phyloP scores from a whole-genome alignment of 2,329 filamentous ascomycete species.

The Aspergillus glaucus region DNA sequence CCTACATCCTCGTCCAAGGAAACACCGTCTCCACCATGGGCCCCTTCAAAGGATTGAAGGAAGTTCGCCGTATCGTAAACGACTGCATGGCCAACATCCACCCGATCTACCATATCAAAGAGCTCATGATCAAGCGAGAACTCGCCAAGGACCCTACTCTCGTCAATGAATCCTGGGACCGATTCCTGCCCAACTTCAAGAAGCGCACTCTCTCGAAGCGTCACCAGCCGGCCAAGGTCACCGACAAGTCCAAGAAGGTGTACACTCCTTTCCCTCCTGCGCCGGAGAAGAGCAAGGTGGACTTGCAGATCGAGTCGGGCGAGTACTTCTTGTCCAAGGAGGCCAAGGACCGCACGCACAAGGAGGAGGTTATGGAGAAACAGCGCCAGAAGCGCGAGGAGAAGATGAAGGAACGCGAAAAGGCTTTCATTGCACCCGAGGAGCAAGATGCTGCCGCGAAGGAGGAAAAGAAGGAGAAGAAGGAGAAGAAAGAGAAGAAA shows the following conservation, averaged over 20 bases:
- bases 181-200: conserved; percentile 96
- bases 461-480: conserved; percentile 38
- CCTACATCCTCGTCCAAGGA: conserved; percentile 91
- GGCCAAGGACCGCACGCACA: conserved; percentile 76
- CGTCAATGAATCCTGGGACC: conserved; percentile 84
- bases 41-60: conserved; percentile 85
- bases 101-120: conserved; percentile 87
- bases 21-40: conserved; percentile 94
- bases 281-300: conserved; percentile 98
- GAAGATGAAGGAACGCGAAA: conserved; percentile 75
- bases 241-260: conserved; percentile 85
- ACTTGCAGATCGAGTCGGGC: conserved; percentile 93
- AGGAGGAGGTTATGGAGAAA: conserved; percentile 74
- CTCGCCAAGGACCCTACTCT: conserved; percentile 83
- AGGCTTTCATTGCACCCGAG: conserved; percentile 80
- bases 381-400: conserved; percentile 84
- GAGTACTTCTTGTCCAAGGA: conserved; percentile 95
- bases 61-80: conserved; percentile 79
- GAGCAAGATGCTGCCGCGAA: conserved; percentile 56
- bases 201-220: conserved; percentile 83
- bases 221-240: conserved; percentile 73
- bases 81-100: conserved; percentile 97
- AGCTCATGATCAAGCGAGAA: conserved; percentile 89
- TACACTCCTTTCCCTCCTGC: conserved; percentile 97
- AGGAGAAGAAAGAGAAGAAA: conserved; percentile 38